These are phyloP conservation scores for Wickerhamiella kurtzmanii DNA, from an alignment of 805 yeast genomes.

Conservation along the genomic window DNA sequence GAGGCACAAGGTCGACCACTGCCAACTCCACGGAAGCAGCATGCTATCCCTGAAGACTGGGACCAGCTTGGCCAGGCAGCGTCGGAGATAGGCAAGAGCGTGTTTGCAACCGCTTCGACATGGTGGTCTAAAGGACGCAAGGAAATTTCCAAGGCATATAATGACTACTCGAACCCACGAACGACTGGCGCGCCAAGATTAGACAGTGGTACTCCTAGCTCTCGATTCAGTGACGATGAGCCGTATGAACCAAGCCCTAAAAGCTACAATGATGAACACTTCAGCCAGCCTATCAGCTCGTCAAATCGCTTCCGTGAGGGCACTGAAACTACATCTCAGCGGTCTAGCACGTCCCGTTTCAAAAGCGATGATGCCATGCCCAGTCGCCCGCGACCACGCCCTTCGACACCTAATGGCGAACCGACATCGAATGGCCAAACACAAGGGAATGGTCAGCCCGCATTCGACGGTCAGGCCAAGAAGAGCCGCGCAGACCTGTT, in stretches of 20 bases:
- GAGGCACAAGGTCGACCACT: constrained; percentile 36
- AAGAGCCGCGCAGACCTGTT: constrained; percentile 8
- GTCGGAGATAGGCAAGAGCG: constrained; percentile 41
- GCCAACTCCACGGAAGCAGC: constrained; percentile 16
- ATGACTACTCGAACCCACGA: constrained; percentile 40
- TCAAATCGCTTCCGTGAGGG: not conserved
- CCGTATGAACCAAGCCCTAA: constrained; percentile 30
- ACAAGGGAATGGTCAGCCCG: too few species aligned
- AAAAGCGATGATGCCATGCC: constrained; percentile 10
- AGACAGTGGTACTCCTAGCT: constrained; percentile 7
- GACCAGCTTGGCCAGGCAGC: constrained; percentile 21
- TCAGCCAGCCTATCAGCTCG: not conserved
- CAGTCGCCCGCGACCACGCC: constrained; percentile 2
- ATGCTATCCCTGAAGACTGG: constrained; percentile 5
- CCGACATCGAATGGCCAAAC: not conserved
- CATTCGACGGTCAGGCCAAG: not conserved
- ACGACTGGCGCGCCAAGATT: constrained; percentile 16
- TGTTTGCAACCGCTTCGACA: constrained; percentile 46
- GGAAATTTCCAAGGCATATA: constrained; percentile 49
- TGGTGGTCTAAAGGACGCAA: constrained; percentile 46
- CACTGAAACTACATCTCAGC: too few species aligned
- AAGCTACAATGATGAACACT: not conserved
- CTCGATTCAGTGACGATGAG: constrained; percentile 66
- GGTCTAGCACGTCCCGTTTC: constrained; percentile 1
- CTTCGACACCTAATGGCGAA: not conserved